A percentile compares a stretch with the other conserved stretches of the same genome.
Evolutionary conservation across 2,329 filamentous ascomycete species (phyloP).

Genomic region (Colletotrichum ledebouriae): DNA sequence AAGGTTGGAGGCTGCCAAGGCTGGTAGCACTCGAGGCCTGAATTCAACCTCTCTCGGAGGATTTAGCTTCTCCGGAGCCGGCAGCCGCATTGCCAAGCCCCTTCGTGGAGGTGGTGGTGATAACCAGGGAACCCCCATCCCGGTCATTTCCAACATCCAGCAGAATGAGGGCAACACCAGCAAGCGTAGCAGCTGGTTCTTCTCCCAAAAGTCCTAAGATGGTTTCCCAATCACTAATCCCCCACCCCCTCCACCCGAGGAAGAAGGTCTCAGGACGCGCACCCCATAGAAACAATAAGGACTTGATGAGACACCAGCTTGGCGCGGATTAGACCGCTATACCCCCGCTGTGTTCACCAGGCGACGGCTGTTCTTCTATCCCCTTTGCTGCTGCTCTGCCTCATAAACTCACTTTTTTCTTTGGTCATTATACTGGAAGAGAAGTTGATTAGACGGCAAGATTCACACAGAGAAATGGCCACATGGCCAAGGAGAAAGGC

Average conservation of each 20-base stretch:
- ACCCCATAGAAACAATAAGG: slow-evolving; percentile 25
- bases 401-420: slow-evolving; percentile 30
- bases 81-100: slow-evolving; percentile 78
- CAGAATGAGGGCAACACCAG: slow-evolving; percentile 68
- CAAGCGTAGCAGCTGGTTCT: slow-evolving; percentile 83
- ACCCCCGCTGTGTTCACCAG: slow-evolving; percentile 32
- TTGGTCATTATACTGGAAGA: slow-evolving; percentile 33
- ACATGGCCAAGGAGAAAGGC: slow-evolving; percentile 9
- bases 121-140: slow-evolving; percentile 60
- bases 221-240: background rate
- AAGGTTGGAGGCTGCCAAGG: slow-evolving; percentile 94
- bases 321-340: slow-evolving; percentile 38
- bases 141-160: slow-evolving; percentile 69
- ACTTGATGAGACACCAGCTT: slow-evolving; percentile 33
- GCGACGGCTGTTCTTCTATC: slow-evolving; percentile 21
- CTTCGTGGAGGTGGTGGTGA: slow-evolving; percentile 72
- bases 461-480: slow-evolving; percentile 17
- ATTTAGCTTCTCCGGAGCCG: slow-evolving; percentile 78
- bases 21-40: slow-evolving; percentile 88
- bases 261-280: slow-evolving; percentile 10
- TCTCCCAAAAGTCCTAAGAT: slow-evolving; percentile 69
- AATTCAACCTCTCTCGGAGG: slow-evolving; percentile 73
- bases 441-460: slow-evolving; percentile 21
- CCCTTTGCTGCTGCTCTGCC: slow-evolving; percentile 3
- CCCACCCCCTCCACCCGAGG: background rate